Percentiles rank a stretch among this genome's conserved stretches.
Evolutionary conservation across 2,329 filamentous ascomycete genomes (phyloP).

Genomic region (Monilinia vaccinii-corymbosi): DNA sequence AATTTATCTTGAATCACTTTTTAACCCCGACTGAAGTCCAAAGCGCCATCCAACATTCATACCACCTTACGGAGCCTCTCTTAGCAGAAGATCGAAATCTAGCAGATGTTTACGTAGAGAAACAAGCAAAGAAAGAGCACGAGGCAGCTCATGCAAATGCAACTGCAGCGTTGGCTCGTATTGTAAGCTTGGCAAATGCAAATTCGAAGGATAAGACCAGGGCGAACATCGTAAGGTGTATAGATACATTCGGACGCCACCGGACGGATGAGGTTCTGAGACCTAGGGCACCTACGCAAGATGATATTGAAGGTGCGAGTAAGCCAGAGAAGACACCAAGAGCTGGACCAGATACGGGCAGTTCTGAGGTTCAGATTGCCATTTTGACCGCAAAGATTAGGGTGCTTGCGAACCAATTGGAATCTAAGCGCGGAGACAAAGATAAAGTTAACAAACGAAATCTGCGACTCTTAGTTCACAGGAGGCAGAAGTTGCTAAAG

Average conservation of each 20-base stretch:
- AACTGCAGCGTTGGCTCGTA: constrained; percentile 66
- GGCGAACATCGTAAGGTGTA: constrained; percentile 74
- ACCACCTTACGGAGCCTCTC: constrained; percentile 54
- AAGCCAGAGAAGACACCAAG: constrained; percentile 46
- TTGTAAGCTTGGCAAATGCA: constrained; percentile 67
- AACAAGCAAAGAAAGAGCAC: constrained; percentile 35
- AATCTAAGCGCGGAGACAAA: constrained; percentile 59
- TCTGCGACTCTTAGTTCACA: constrained; percentile 75
- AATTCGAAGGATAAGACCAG: constrained; percentile 70
- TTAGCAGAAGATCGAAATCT: constrained; percentile 23
- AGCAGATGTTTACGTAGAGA: constrained; percentile 28
- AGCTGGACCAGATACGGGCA: constrained; percentile 86
- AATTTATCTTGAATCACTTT: constrained; percentile 64
- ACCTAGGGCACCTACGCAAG: constrained; percentile 28
- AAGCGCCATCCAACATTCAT: constrained; percentile 56
- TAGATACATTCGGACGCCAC: constrained; percentile 85
- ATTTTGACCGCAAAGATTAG: constrained; percentile 93
- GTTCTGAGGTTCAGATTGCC: constrained; percentile 93
- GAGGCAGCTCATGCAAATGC: constrained; percentile 55
- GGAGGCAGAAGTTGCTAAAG: constrained; percentile 75
- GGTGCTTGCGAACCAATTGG: constrained; percentile 63
- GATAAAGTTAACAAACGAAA: constrained; percentile 96
- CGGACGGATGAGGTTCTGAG: constrained; percentile 66
- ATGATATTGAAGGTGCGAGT: constrained; percentile 12
- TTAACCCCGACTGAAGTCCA: constrained; percentile 60